Conservation (phyloP, 768 basidiomycete species). For the Tulasnella sp. region DNA sequence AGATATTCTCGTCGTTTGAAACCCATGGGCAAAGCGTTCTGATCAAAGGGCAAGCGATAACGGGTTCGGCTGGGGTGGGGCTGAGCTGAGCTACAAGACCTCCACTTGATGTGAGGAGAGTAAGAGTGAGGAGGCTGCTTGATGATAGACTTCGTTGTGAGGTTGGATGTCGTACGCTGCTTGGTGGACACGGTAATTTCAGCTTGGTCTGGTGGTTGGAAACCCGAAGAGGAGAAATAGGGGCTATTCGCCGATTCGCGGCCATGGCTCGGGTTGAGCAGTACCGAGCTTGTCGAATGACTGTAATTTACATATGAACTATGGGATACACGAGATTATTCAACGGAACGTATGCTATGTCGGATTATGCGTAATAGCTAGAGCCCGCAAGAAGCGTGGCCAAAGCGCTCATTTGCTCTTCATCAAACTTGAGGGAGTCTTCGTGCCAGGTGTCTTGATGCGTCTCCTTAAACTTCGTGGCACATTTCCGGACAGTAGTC, state of each 20-base stretch:
- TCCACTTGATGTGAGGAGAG: neutral
- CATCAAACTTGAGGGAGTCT: slow-evolving; percentile 74
- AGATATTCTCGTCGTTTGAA: slow-evolving; percentile 85
- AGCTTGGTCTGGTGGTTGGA: slow-evolving; percentile 1
- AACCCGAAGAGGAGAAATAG: slow-evolving; percentile 1
- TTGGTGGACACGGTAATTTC: neutral
- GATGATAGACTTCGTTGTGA: neutral
- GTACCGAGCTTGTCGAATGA: neutral
- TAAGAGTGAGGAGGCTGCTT: neutral
- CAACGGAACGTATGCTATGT: neutral
- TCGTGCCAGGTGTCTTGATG: slow-evolving; percentile 72
- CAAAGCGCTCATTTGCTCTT: slow-evolving; percentile 71
- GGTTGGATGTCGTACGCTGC: neutral
- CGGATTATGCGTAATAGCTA: slow-evolving; percentile 49
- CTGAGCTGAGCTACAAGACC: neutral
- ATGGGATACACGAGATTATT: neutral
- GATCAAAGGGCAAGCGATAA: neutral
- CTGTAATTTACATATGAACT: neutral
- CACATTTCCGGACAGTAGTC: slow-evolving; percentile 19
- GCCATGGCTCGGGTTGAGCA: neutral
- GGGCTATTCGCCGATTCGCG: slow-evolving; percentile 1
- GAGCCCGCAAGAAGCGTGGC: slow-evolving; percentile 80
- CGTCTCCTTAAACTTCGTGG: slow-evolving; percentile 22
- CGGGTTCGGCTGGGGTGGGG: neutral
- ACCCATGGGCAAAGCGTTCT: slow-evolving; percentile 45